phyloP scores from a whole-genome alignment of 192 early-diverging fungal species.

The Coemansia sp. region DNA sequence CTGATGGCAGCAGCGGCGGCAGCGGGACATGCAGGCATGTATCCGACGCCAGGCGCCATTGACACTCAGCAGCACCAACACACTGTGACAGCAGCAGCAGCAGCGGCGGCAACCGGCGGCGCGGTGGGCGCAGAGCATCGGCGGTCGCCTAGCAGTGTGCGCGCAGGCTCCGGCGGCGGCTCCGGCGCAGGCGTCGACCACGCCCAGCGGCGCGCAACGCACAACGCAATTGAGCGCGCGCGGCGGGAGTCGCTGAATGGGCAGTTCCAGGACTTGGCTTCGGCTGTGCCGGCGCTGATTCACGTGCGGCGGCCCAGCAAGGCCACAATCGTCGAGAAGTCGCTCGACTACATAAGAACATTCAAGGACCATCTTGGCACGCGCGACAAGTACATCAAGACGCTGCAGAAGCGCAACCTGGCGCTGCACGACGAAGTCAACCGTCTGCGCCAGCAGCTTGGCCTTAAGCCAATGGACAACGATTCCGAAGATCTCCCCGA shows the following conservation, averaged over 20 bases:
- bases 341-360: constrained; percentile 65
- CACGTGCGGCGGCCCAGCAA: constrained; percentile 78
- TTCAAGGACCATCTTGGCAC: constrained; percentile 50
- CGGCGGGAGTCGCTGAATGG: constrained; percentile 77
- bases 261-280: constrained; percentile 81
- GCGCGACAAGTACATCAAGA: constrained; percentile 52
- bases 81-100: constrained; percentile 7
- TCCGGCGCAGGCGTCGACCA: constrained; percentile 35
- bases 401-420: constrained; percentile 57
- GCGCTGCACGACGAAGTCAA: constrained; percentile 65
- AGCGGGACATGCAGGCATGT: constrained; percentile 25
- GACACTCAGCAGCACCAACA: constrained; percentile 11
- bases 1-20: constrained; percentile 19
- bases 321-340: constrained; percentile 78
- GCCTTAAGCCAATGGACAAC: constrained; percentile 55
- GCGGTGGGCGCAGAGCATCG: constrained; percentile 34
- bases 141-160: constrained; percentile 38
- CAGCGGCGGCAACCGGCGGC: constrained; percentile 33
- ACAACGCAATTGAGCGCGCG: constrained; percentile 82
- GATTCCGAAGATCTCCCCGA: constrained; percentile 8
- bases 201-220: constrained; percentile 70
- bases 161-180: constrained; percentile 6
- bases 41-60: constrained; percentile 4
- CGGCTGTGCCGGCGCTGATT: constrained; percentile 72
- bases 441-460: constrained; percentile 59